phyloP scores from a whole-genome alignment of 306 rosid genomes.

The Gillenia trifoliata region DNA sequence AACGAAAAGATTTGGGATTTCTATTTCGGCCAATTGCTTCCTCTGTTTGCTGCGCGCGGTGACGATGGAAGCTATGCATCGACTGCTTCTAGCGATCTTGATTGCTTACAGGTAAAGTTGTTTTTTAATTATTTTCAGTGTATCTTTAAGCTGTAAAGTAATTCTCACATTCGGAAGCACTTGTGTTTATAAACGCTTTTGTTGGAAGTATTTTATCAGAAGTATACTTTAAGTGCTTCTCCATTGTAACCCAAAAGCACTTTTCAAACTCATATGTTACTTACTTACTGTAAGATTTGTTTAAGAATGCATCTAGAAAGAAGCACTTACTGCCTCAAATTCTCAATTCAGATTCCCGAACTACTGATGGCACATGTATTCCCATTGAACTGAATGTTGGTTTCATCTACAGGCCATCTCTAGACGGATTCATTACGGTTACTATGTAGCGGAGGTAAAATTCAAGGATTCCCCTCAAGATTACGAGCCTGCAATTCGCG shows the following conservation, averaged over 20 bases:
- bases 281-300: not conserved
- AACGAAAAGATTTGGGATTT: constrained; percentile 66
- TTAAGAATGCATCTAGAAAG: not conserved
- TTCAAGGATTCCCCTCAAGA: constrained; percentile 71
- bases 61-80: constrained; percentile 85
- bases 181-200: too few species aligned
- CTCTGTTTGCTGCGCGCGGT: constrained; percentile 48
- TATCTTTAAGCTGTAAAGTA: not conserved
- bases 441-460: constrained; percentile 90
- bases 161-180: too few species aligned
- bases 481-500: constrained; percentile 69
- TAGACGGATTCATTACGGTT: constrained; percentile 85
- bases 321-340: not conserved
- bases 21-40: constrained; percentile 63
- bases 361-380: too few species aligned
- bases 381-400: not conserved
- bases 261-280: not conserved
- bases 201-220: too few species aligned
- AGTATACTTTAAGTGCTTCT: too few species aligned
- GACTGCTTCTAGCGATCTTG: constrained; percentile 85
- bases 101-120: constrained; percentile 63
- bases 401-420: constrained; percentile 65
- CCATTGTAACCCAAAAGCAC: not conserved
- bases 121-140: not conserved
- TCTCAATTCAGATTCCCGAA: not conserved